Base-by-base conservation (phyloP, 768 basidiomycete species). In the Kwoniella sp. region DNA sequence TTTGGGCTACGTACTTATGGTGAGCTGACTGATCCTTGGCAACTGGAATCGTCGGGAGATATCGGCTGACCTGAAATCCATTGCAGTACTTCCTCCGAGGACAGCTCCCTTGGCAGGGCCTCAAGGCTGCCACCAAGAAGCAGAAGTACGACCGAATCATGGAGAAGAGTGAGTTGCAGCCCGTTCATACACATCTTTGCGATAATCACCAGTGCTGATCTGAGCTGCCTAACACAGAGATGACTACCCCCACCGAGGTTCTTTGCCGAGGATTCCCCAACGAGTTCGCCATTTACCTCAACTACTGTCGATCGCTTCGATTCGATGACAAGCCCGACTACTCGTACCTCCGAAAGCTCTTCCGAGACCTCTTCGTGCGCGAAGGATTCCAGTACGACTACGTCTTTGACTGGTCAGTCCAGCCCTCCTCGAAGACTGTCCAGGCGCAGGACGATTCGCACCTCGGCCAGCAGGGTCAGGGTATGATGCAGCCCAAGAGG, bases 271-370 rank as follows among this genome's bases (percentile, higher is more conserved):
- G 92, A n/a, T 98, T 96, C 87, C 95, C 96, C 67, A 94, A 93
- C 84, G 96, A 99, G 84, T 96, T 98, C 71, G 95, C 93, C 47
- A 96, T 98, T 74, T 98, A 97, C 87, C 84, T 99, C 77, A 99
- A 98, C 85, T 99, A 97, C 84, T 95, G 94, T 67, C 92, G 96
- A 62, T 94, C 95, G 48, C 90, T 99, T 65, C 92, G 95, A 77
- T 99, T 99, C 82, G 96, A 99, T 79, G 96, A 99, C 86, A 99
- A 99, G 84, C 96, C 96, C 30, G 95, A 99, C 83, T 98, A 99
- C 82, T 97, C 94, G 4, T 99, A 99, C 84, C 87, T 99, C 8
- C 92, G 96, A 84, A 99, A 99, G 84, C 87, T 98, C 63, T 99
- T 99, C 89, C 81, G 93, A 53, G 94, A 91, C 81, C 87, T 97